A percentile compares a stretch with the other conserved stretches of the same genome.
Conservation (phyloP, 2,329 filamentous ascomycete genomes). For the Aspergillus flavus region DNA sequence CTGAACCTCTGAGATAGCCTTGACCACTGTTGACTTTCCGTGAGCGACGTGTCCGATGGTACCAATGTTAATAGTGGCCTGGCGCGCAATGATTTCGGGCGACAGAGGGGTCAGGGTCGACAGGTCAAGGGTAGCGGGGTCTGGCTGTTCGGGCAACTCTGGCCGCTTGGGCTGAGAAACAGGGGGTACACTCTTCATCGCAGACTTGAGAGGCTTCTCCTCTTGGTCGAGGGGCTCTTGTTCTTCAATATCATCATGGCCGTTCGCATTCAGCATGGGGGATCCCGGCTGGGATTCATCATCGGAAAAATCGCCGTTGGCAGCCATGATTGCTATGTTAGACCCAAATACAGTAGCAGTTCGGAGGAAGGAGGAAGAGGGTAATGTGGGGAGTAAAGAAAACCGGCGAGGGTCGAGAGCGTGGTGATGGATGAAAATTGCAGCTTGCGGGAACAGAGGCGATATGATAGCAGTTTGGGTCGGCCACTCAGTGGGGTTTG, state of each 20-base stretch:
- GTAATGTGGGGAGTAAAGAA: conserved; percentile 12
- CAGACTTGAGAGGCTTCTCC: conserved; percentile 76
- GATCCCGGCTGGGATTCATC: conserved; percentile 59
- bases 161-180: conserved; percentile 63
- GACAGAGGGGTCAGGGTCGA: conserved; percentile 79
- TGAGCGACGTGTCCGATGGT: conserved; percentile 98
- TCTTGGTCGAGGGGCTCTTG: conserved; percentile 68
- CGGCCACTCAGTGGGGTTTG: conserved; percentile 29
- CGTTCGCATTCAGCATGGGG: conserved; percentile 51
- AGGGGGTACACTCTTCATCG: conserved; percentile 73
- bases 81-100: conserved; percentile 93
- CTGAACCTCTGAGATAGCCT: conserved; percentile 98
- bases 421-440: conserved; percentile 40
- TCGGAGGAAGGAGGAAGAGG: conserved; percentile 3
- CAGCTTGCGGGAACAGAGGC: conserved; percentile 31
- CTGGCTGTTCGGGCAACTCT: conserved; percentile 83
- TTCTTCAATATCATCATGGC: conserved; percentile 74
- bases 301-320: conserved; percentile 59
- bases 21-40: conserved; percentile 98
- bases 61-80: conserved; percentile 98
- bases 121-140: conserved; percentile 86
- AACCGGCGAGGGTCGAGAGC: conserved; percentile 22
- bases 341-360: conserved; percentile 11
- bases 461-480: conserved; percentile 35
- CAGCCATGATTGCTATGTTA: conserved; percentile 52